Conservation (phyloP, 2,329 filamentous ascomycete genomes). For the Nigrograna mackinnonii region DNA sequence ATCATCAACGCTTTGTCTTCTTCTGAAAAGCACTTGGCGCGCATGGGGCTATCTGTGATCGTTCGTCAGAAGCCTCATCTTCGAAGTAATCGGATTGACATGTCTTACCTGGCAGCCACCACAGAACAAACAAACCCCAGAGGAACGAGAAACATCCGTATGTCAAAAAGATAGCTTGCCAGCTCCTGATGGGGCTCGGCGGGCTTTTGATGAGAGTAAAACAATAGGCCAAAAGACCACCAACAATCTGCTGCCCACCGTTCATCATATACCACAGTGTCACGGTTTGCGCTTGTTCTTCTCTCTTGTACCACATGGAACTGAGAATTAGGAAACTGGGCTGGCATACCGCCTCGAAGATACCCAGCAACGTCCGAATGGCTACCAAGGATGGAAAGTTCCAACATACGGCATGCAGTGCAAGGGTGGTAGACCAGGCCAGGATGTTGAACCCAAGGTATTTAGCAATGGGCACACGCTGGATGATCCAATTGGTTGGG, state of each 20-base stretch:
- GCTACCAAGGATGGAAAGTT: constrained; percentile 64
- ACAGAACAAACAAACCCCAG: constrained; percentile 63
- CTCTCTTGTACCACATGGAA: constrained; percentile 71
- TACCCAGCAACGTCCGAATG: constrained; percentile 68
- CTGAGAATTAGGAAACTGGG: constrained; percentile 70
- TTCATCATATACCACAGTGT: constrained; percentile 80
- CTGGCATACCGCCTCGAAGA: constrained; percentile 72
- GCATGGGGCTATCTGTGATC: constrained; percentile 65
- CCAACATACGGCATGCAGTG: constrained; percentile 63
- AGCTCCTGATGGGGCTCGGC: constrained; percentile 30
- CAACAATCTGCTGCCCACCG: constrained; percentile 72
- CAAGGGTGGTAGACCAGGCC: constrained; percentile 65
- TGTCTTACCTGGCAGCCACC: constrained; percentile 34
- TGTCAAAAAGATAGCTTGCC: constrained; percentile 70
- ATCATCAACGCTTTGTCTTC: constrained; percentile 64
- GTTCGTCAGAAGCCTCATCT: constrained; percentile 6
- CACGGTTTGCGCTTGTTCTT: constrained; percentile 68
- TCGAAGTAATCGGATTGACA: too few species aligned
- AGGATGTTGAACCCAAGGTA: constrained; percentile 67
- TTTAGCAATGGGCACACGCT: constrained; percentile 69
- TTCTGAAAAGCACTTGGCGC: constrained; percentile 69
- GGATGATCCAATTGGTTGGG: constrained; percentile 68
- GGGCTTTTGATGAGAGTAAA: constrained; percentile 41
- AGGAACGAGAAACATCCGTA: constrained; percentile 67
- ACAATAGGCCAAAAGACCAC: constrained; percentile 67